Evolutionary conservation across 164 flowering plant species (phyloP), one percentile per base, ranked within the genome.

Genomic region (Cinnamomum chago): DNA sequence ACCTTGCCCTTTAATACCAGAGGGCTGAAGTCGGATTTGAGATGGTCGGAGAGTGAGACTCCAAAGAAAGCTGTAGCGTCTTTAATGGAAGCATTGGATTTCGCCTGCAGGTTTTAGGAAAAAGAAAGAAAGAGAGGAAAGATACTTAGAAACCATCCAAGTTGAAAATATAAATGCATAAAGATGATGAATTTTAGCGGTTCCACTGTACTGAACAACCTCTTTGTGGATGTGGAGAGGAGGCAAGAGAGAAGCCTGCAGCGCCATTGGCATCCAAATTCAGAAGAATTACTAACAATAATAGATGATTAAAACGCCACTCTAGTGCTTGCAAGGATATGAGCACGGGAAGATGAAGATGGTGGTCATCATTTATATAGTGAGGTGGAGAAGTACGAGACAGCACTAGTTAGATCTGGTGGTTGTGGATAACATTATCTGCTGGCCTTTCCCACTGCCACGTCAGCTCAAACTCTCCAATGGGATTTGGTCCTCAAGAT

Each of bases 201-300:
- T 30, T 5, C 23, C 10, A 7, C 10, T 40, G 1, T 40, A 1
- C 5, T 6, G 76, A n/a, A 62, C 73, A 30, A 89, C 95, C 92
- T 90, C 95, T 77, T 88, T 90, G 75, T 81, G 86, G 35, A 87
- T 28, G 47, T 88, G 77, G 77, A 90, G 78, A 65, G 93, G 81
- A 23, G 94, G 84, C 68, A 90, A 83, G 80, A 90, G 68, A 62
- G 94, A 82, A 80, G 94, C 95, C 72, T 88, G 97, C 17, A 91
- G 89, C 75, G 98, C 98, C 98, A 93, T 90, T 58, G 52, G 22
- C 30, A 22, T 30, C 23, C 28, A 23, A 23, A 23, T 64, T 24
- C 5, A 25, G 15, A 20, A 30, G 35, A 30, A 30, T 30, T 30
- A 30, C 33, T 2, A 2, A 58, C 6, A 58, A 58, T 58, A 15